Base-by-base conservation (phyloP, 2,329 filamentous ascomycete species). In the Hypoxylon sp. region DNA sequence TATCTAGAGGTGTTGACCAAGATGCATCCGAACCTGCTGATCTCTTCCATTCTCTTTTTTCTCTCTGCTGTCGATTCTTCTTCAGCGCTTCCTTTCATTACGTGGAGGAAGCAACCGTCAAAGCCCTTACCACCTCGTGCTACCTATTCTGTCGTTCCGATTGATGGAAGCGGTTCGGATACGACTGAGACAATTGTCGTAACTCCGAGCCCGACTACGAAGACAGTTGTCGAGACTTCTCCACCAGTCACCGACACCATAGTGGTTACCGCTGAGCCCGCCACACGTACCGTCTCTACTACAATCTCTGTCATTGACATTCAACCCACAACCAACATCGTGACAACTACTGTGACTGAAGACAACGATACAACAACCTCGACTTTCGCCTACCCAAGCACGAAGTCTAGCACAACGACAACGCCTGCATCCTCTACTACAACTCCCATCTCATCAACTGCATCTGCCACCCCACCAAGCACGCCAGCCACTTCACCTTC, bases 71-170 rank as follows among this genome's bases (percentile, higher is more conserved):
- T 50, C 52, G 60, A 49, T 23, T 17, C 69, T 34, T 74, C 71
- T 38, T 63, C 66, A 10, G 75, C 75, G 3, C 62, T 78, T 49
- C 79, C 80, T 4, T 69, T 80, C 14, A 56, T 74, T 38, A 68
- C 71, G n/a, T 69, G 63, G 32, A 60, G 46, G 34, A 52, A 30
- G 3, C 48, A 63, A 7, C 50, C 64, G 25, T 55, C 67, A 5
- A 56, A 63, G 17, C 60, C 43, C 4, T 66, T 80, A 5, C 75
- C 65, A 14, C 70, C 79, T 17, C 75, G 78, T 43, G 78, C 79
- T 36, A 80, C 78, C 1, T 81, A 80, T 57, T 80, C 80, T 9
- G 77, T 81, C 1, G 78, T 81, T 25, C 77, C 79, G 5, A 80
- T 81, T 62, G 75, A 80, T 49, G 79, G 79, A 38, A 74, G 76